These are phyloP conservation scores for Yarrowia galli DNA, from an alignment of 1,139 yeast species.

Conservation along the genomic window DNA sequence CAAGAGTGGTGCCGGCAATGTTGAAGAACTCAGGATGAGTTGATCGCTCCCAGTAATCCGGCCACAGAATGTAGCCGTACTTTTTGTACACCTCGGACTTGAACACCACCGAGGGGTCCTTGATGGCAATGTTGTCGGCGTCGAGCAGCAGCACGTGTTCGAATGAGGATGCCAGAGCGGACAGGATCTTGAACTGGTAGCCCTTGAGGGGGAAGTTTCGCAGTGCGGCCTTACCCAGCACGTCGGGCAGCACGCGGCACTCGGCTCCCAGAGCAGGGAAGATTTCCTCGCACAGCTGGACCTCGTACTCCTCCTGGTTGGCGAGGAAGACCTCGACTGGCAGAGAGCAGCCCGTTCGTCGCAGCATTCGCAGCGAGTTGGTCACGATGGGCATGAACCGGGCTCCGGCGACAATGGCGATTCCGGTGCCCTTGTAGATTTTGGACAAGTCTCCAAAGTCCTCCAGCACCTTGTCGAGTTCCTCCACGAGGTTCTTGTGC, in stretches of 20 bases:
- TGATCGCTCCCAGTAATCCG: constrained; percentile 82
- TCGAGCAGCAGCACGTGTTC: constrained; percentile 78
- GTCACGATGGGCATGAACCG: constrained; percentile 75
- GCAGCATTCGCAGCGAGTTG: constrained; percentile 67
- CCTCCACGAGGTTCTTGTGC: constrained; percentile 62
- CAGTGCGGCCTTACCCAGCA: constrained; percentile 58
- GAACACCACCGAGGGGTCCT: constrained; percentile 63
- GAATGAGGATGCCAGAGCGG: constrained; percentile 75
- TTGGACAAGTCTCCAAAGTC: constrained; percentile 55
- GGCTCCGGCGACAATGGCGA: constrained; percentile 85
- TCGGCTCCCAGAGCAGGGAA: constrained; percentile 73
- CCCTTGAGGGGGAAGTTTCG: constrained; percentile 65
- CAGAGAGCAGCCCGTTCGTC: constrained; percentile 66
- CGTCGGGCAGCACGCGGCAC: constrained; percentile 68
- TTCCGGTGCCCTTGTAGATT: constrained; percentile 65
- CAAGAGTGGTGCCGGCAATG: constrained; percentile 62
- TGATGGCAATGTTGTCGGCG: constrained; percentile 75
- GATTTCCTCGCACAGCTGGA: constrained; percentile 66
- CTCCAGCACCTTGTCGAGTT: constrained; percentile 54
- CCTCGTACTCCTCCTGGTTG: constrained; percentile 70
- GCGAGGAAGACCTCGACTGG: constrained; percentile 85
- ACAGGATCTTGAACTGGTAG: constrained; percentile 79
- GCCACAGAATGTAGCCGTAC: constrained; percentile 76
- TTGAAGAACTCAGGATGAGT: constrained; percentile 73
- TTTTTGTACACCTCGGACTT: constrained; percentile 60